Conservation (phyloP, 176 grass and related monocot species). For the Dactylis glomerata region DNA sequence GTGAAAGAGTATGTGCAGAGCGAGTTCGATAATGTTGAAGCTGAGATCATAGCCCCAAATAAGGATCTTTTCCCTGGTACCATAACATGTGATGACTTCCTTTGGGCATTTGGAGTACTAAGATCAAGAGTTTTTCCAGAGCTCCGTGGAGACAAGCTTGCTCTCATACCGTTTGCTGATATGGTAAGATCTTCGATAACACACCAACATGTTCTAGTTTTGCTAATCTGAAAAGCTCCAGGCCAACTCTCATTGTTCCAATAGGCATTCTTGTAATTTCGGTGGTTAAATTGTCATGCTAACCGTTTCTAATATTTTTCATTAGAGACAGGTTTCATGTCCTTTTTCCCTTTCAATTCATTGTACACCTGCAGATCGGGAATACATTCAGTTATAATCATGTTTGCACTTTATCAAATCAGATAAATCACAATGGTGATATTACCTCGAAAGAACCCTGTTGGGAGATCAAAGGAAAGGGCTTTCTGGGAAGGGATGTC, state of each 20-base stretch:
- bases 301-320: conserved; percentile 1
- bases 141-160: conserved; percentile 84
- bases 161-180: conserved; percentile 92
- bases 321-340: background rate
- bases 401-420: conserved; percentile 29
- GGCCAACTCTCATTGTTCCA: background rate
- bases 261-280: background rate
- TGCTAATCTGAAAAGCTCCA: background rate
- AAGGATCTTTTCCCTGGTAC: conserved; percentile 65
- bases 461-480: conserved; percentile 96
- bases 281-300: background rate
- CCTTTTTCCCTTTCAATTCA: background rate
- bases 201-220: background rate
- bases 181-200: conserved; percentile 46
- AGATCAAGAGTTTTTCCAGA: conserved; percentile 84
- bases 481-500: conserved; percentile 63
- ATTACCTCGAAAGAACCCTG: conserved; percentile 65
- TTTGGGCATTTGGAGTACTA: conserved; percentile 88
- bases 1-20: conserved; percentile 83
- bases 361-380: background rate
- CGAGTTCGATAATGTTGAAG: conserved; percentile 71
- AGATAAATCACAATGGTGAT: conserved; percentile 74
- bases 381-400: conserved; percentile 19
- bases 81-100: conserved; percentile 74
- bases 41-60: conserved; percentile 56